These are phyloP conservation scores for Senecio squalidus DNA, from an alignment of 140 eudicot genomes.

Conservation along the genomic window DNA sequence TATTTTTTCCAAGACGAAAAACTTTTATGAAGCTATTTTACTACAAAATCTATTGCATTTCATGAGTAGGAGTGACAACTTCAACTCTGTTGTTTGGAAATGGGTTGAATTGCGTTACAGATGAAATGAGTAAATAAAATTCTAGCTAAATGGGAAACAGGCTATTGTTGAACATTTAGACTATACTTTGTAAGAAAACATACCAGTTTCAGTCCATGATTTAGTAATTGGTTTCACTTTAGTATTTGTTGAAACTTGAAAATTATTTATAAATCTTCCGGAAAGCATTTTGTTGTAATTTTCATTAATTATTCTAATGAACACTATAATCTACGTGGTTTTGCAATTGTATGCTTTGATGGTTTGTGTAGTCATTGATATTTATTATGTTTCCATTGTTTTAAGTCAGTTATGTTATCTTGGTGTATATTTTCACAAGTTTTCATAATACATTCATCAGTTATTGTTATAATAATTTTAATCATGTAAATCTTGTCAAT, in stretches of 20 bases:
- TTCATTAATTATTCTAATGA: no score
- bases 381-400: background rate
- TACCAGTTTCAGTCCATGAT: background rate
- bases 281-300: no score
- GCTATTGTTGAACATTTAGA: constrained; percentile 3
- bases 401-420: background rate
- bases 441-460: background rate
- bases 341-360: no score
- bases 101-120: background rate
- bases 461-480: background rate
- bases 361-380: background rate
- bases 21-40: background rate
- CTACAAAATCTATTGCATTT: background rate
- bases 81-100: background rate
- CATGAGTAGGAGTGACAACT: background rate
- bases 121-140: background rate
- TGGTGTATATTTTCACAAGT: background rate
- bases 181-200: background rate
- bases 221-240: background rate
- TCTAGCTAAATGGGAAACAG: background rate
- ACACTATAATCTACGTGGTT: no score
- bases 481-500: background rate
- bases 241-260: no score
- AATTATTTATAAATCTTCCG: no score
- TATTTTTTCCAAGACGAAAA: background rate